Evolutionary conservation across 345 rosid genomes (phyloP), one percentile per base, ranked within the genome.

Genomic region (Eucalyptus coolabah): DNA sequence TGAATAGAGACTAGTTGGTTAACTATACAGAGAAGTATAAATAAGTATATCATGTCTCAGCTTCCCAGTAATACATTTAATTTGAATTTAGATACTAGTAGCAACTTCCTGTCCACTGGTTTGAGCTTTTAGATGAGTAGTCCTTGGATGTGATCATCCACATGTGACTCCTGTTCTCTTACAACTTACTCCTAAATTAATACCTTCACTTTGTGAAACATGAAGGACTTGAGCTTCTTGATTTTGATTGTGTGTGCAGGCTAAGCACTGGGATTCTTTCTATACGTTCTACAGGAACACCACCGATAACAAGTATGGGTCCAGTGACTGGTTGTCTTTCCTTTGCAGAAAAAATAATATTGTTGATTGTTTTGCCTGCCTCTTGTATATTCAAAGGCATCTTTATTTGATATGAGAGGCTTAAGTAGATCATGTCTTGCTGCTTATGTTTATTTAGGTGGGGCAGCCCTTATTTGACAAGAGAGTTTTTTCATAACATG

Each of bases 261-360:
- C 96, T 87, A 93, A 87, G 90, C 97, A 98, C 87, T 98, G 99
- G 99, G 99, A 98, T 93, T 93, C 98, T 90, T 97, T 98, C 96
- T 97, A 97, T 92, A 85, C 80, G 23, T 98, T 98, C 95, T 98
- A 97, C 96, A 92, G 89, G 93, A 98, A 95, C 95, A 98, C 99
- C 30, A 97, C 99, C 23, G 96, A 97, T 93, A 98, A 97, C 96
- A 98, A 96, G 99, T 98, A 90, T 59, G 94, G 89, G 92, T 90
- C 88, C 53, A 32, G 88, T 86, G 53, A 49, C 82, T 34, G 83
- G 86, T 87, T 90, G 86, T 67, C 28, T 59, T 87, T 60, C 80
- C 88, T 54, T 50, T 11, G 45, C 45, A 37, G 42, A 72, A 77
- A 19, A 50, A 4, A 59, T 44, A 17, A 14, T 54, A 9, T 60